Base-by-base conservation (phyloP, 2,329 filamentous ascomycete species). In the Trichoderma hamatum region DNA sequence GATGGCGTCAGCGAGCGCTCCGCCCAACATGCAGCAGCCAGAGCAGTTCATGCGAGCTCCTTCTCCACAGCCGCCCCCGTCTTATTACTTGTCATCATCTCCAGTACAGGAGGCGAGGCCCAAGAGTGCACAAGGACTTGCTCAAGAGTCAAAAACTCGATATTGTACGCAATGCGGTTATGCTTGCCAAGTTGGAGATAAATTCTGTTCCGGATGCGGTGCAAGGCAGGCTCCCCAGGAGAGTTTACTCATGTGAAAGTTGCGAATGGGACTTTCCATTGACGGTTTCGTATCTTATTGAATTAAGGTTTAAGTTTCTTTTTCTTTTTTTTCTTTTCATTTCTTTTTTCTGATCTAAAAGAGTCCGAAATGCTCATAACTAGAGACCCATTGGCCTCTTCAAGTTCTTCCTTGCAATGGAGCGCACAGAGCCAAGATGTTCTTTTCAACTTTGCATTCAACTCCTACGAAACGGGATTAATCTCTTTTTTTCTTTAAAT, bases 101-200 rank as follows among this genome's bases (percentile, higher is more conserved):
- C 39, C 28, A 32, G 13, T 39, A 16, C 59, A 49, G 26, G 39
- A 49, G 21, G 26, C 10, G 7, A 49, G 59, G 59, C 59, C 59
- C 21, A 61, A 61, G 39, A 61, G 59, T 24, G 39, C 59, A 30
- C 59, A 61, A 9, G 39, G 39, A 43, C n/a, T 61, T 28, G 36
- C 21, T 30, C 16, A 21, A 39, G 59, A 39, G 13, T 49, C 28
- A 16, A 49, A 16, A 32, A 9, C 43, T 61, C 39, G 59, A 32
- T 61, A 16, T 61, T 61, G 59, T 49, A 49, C 59, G 26, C 39
- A 61, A 61, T 61, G 59, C 34, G 59, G 59, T 7, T 49, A 30
- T 28, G 39, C 26, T 49, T 61, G 59, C 26, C 59, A 46, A 30
- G 28, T 24, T 3, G 39, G 59, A 13, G 59, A 61, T 28, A 49